Percentiles rank a stretch among this genome's conserved stretches.
These are phyloP conservation scores for Gentiana straminea DNA, from an alignment of 257 asterid species.

Conservation along the genomic window DNA sequence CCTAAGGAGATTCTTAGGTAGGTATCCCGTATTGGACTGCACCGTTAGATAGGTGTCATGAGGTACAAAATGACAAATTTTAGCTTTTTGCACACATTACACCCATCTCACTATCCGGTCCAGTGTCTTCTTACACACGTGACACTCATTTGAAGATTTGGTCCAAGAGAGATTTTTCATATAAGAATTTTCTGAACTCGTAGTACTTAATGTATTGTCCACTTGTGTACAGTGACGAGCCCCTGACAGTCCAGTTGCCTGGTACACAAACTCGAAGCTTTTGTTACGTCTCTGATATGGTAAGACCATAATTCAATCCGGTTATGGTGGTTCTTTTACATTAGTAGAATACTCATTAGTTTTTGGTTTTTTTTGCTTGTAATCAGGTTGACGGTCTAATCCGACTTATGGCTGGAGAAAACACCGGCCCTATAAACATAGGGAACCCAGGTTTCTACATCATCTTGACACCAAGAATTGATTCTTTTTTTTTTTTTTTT, in stretches of 20 bases:
- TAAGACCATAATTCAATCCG: conserved; percentile 13
- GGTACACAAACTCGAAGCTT: conserved; percentile 98
- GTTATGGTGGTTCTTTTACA: neutral
- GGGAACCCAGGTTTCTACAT: conserved; percentile 78
- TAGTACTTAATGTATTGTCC: neutral
- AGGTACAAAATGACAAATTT: too few species aligned
- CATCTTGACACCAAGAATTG: neutral
- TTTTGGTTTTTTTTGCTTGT: conserved; percentile 4
- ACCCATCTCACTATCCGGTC: too few species aligned
- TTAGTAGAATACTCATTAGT: conserved; percentile 1
- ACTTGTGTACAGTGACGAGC: conserved; percentile 56
- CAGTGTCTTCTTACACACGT: too few species aligned
- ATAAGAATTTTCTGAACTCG: too few species aligned
- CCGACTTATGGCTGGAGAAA: conserved; percentile 80
- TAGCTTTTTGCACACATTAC: too few species aligned
- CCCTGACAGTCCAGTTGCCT: conserved; percentile 93
- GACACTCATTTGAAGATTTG: too few species aligned
- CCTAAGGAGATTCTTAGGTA: too few species aligned
- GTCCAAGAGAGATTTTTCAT: too few species aligned
- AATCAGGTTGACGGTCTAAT: conserved; percentile 78
- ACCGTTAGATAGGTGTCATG: too few species aligned
- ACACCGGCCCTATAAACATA: conserved; percentile 84
- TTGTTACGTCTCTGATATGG: conserved; percentile 94
- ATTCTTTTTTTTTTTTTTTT: neutral
- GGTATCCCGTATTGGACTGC: too few species aligned